Evolutionary conservation across 768 basidiomycete genomes (phyloP), one percentile per base, ranked within the genome.

Genomic region (Galerina marginata): DNA sequence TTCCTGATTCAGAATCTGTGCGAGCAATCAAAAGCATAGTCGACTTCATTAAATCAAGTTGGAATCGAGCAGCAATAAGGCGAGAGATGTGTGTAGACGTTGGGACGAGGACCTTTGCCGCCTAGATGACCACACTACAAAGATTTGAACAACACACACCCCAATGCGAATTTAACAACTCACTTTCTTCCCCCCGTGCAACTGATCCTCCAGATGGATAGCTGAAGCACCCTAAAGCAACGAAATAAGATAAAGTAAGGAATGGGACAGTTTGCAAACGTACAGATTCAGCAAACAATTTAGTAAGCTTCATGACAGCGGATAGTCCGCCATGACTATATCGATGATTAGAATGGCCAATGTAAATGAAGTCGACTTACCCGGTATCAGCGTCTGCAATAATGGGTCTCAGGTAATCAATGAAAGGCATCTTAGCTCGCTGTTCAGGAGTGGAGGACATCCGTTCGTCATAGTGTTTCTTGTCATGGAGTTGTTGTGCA

Each of bases 311-410:
- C 91, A 98, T 94, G 52, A 96, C 92, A 12, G 94, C 85, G 16
- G 94, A 94, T n/a, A 90, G 81, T 15, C 95, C 95, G 49, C 96
- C 96, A 67, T 96, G 95, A 36, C 95, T 96, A 55, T 36, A 25
- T 36, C 44, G 12, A 62, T 62, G 65, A 59, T 67, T 54, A 59
- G 62, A 51, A 26, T 14, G 23, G n/a, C 25, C 23, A 61, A 49
- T 20, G 52, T 20, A 55, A 33, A 20, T 14, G 9, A 54, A 40
- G 60, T 45, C 20, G 56, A 72, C 80, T 68, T 67, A 93, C 93
- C 95, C 95, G 53, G 95, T 96, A 76, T 96, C 95, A 25, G 88
- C 95, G 71, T 97, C 95, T 11, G 95, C 95, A 64, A 98, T 90
- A 65, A 98, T 96, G 26, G 95, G 95, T 53, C 93, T 83, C 45